These are phyloP conservation scores for Yamadazyma diddensiae DNA, from an alignment of 1,139 yeast genomes.

Conservation along the genomic window DNA sequence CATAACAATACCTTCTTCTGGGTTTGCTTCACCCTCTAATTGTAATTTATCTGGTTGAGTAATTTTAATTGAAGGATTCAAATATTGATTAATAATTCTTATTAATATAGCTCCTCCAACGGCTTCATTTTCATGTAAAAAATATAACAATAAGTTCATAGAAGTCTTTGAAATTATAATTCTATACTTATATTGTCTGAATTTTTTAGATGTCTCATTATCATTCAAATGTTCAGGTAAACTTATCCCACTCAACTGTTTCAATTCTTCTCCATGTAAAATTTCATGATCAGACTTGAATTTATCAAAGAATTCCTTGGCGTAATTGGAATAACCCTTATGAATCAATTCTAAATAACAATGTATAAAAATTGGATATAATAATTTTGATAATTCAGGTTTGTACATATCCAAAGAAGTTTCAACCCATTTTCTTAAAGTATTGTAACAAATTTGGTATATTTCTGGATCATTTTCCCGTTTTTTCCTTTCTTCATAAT, in stretches of 20 bases:
- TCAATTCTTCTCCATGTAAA: constrained; percentile 76
- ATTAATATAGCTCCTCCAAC: constrained; percentile 89
- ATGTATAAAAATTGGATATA: constrained; percentile 90
- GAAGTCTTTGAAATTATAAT: constrained; percentile 81
- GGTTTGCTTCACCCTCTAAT: constrained; percentile 48
- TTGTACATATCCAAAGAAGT: constrained; percentile 88
- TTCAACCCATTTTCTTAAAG: constrained; percentile 86
- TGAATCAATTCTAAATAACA: constrained; percentile 76
- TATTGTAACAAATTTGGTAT: constrained; percentile 73
- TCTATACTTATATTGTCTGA: constrained; percentile 69
- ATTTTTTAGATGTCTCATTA: constrained; percentile 76
- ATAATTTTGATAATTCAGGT: constrained; percentile 78
- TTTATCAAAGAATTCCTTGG: constrained; percentile 72
- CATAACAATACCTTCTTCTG: constrained; percentile 66
- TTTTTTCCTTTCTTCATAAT: constrained; percentile 36
- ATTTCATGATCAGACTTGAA: constrained; percentile 72
- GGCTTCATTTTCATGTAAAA: constrained; percentile 87
- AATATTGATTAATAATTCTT: constrained; percentile 79
- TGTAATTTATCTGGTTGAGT: constrained; percentile 45
- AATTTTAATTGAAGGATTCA: constrained; percentile 63
- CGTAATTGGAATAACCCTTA: constrained; percentile 57
- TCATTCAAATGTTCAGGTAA: constrained; percentile 79
- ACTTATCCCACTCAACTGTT: constrained; percentile 68
- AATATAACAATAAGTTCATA: constrained; percentile 77
- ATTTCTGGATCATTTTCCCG: constrained; percentile 61